These are phyloP conservation scores for Neurospora discreta DNA, from an alignment of 495 filamentous ascomycete genomes.

Conservation along the genomic window DNA sequence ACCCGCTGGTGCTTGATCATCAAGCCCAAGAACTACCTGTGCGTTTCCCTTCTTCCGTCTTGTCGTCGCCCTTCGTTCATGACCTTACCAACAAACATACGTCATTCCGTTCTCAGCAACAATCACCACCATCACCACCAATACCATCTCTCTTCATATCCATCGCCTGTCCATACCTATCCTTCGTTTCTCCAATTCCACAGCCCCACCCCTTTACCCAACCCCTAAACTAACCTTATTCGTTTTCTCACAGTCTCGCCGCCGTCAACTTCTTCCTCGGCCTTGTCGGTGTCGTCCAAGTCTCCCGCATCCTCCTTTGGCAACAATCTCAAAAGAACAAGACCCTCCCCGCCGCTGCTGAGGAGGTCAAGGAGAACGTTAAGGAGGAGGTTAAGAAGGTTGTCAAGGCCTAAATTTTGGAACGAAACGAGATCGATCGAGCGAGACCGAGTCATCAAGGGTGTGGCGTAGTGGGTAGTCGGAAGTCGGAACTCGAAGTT, in stretches of 20 bases:
- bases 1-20: slow-evolving; percentile 98
- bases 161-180: not conserved
- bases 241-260: slow-evolving; percentile 51
- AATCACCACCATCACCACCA: not conserved
- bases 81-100: not conserved
- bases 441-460: not conserved
- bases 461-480: not conserved
- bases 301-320: slow-evolving; percentile 62
- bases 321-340: slow-evolving; percentile 51
- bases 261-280: slow-evolving; percentile 98
- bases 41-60: slow-evolving; percentile 18
- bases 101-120: not conserved
- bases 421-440: not conserved
- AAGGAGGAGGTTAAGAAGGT: slow-evolving; percentile 31
- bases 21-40: slow-evolving; percentile 84
- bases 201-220: not conserved
- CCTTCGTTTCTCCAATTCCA: not conserved
- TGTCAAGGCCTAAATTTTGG: slow-evolving; percentile 7
- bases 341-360: slow-evolving; percentile 33
- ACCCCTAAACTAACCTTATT: not conserved
- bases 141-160: not conserved
- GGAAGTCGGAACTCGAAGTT: not conserved
- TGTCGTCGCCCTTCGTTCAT: not conserved
- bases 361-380: slow-evolving; percentile 36
- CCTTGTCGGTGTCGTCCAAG: slow-evolving; percentile 72